Evolutionary conservation across 2,329 filamentous ascomycete genomes (phyloP), one percentile per base, ranked within the genome.

Genomic region (Colletotrichum tropicicola): DNA sequence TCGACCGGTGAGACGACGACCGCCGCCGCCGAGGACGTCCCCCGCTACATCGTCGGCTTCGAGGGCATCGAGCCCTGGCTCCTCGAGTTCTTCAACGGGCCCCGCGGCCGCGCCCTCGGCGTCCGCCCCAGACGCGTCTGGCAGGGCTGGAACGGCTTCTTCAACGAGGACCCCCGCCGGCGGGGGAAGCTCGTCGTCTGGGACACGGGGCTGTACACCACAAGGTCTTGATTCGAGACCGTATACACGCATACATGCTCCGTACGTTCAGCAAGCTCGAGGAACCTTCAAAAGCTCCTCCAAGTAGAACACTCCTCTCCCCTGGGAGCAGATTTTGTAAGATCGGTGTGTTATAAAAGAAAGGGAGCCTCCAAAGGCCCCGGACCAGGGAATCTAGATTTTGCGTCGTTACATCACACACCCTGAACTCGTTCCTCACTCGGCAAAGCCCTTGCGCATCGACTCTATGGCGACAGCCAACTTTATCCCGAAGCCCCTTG

Each of bases 41-140:
- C 88, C 23, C 78, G 86, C 13, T 90, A 85, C 70, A 83, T 91
- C 15, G 81, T 88, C 7, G 88, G 86, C 0, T 91, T 89, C 65
- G 83, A 89, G 71, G 85, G 86, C 37, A 80, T 90, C 28, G 84
- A 87, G 71, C 72, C 70, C 0, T 77, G 78, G 59, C 66, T 89
- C 60, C 71, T 69, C 30, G 76, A 78, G 4, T 87, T 84, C 64
- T 81, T 87, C 60, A 45, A 69, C 5, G 75, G 77, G 17, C 70
- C 76, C 1, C 73, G 78, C 23, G 80, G 80, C 2, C 74, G 71
- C n/a, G 72, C 75, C 0, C 75, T 83, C 27, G 80, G 79, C 3
- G 77, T 84, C n/a, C 68, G 70, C 59, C 71, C 85, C 9, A 78
- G 66, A 12, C 80, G 82, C 67, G 84, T 82, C 7, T 90, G 87